Evolutionary conservation across 169 alveolate species (phyloP), one percentile per base, ranked within the genome.

Genomic region (Eimeria brunetti): DNA sequence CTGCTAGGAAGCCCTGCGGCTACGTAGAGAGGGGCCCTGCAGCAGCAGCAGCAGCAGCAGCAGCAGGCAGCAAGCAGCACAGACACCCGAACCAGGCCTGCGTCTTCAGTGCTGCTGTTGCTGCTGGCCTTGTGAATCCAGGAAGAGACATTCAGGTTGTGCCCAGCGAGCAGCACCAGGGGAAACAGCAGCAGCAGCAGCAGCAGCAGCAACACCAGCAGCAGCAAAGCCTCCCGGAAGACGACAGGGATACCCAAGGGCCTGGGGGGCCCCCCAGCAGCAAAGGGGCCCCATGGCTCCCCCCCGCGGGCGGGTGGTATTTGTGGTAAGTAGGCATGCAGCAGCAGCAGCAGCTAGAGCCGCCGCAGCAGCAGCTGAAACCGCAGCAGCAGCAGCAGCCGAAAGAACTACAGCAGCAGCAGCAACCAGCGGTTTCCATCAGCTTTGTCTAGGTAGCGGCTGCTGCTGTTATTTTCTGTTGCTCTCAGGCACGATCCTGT

Each of bases 151-250:
- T 20, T 20, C 69, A 22, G 12, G 78, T 84, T 33, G 58, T 44
- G 60, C 91, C 91, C 58, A 58, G 62, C 91, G 91, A 60, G 60
- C 91, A 84, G 91, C 91, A 56, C 80, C 75, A 84, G 58, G 80
- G 33, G 80, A 36, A 56, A 44, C 67, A 49, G 69, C 69, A 38
- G 85, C 85, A 75, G 85, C 85, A 75, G 49, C 85, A 75, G 85
- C 85, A 75, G 85, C 85, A 75, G 58, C 85, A 75, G 85, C 85
- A 41, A 27, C 81, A 69, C 56, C 84, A 75, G 84, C 56, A 75
- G 84, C 84, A 75, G 84, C 69, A 81, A 81, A 24, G 2, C 89
- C 8, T 9, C 30, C 24, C 30, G 49, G 73, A 46, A n/a, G 89
- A 49, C 46, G 71, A 53, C 46, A 81, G 71, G 89, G 71, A 56